phyloP scores from a whole-genome alignment of 2,329 filamentous ascomycete genomes.

The Pseudopithomyces maydicus region DNA sequence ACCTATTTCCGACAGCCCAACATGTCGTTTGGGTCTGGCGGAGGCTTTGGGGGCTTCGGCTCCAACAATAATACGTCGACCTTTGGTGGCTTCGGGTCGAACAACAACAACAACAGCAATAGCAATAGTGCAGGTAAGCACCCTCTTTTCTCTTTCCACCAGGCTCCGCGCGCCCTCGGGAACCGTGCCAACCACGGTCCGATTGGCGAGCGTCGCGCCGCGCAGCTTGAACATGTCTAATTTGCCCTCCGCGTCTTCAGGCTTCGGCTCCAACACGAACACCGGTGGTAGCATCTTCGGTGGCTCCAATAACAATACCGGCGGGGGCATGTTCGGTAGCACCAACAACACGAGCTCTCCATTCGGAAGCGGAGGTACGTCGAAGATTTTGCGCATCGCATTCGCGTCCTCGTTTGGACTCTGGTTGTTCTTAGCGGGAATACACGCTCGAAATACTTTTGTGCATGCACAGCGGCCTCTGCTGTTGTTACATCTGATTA shows the following conservation, averaged over 20 bases:
- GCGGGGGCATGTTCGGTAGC: conserved; percentile 39
- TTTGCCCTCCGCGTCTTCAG: conserved; percentile 45
- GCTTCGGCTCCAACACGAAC: conserved; percentile 45
- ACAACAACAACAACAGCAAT: conserved; percentile 36
- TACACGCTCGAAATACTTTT: not conserved
- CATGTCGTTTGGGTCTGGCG: conserved; percentile 60
- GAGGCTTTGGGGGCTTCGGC: conserved; percentile 51
- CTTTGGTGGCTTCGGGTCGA: conserved; percentile 51
- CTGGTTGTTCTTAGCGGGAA: conserved; percentile 4
- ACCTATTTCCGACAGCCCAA: conserved; percentile 28
- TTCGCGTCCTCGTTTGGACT: conserved; percentile 26
- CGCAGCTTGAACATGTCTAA: conserved; percentile 43
- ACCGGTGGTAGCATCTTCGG: conserved; percentile 43
- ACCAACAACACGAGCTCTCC: conserved; percentile 36
- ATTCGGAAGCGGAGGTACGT: conserved; percentile 47
- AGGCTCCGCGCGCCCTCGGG: conserved; percentile 19
- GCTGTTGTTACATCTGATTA: not conserved
- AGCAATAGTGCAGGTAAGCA: conserved; percentile 57
- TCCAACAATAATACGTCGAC: conserved; percentile 40
- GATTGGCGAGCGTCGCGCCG: conserved; percentile 32
- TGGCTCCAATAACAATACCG: conserved; percentile 31
- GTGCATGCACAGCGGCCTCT: not conserved
- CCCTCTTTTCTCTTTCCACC: conserved; percentile 23
- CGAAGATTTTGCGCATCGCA: conserved; percentile 39
- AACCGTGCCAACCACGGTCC: conserved; percentile 35